A percentile compares a stretch with the other conserved stretches of the same genome.
Evolutionary conservation across 2,329 filamentous ascomycete genomes (phyloP).

Genomic region (Byssochlamys sp.): DNA sequence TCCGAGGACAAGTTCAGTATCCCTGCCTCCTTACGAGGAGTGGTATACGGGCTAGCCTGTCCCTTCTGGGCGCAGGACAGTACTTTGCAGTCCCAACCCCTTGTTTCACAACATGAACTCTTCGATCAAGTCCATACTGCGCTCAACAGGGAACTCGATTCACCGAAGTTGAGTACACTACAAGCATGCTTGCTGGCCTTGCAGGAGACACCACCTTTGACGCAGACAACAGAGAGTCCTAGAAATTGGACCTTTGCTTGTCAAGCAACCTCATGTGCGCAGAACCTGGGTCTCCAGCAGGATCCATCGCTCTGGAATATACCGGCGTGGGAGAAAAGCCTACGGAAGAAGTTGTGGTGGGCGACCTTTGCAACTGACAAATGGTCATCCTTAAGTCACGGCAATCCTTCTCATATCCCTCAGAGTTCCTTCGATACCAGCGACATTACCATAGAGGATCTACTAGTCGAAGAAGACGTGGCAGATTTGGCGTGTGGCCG

Average conservation of each 20-base stretch:
- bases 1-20: slow-evolving; percentile 28
- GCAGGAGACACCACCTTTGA: slow-evolving; percentile 38
- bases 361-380: slow-evolving; percentile 34
- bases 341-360: slow-evolving; percentile 42
- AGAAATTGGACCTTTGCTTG: slow-evolving; percentile 37
- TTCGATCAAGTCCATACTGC: slow-evolving; percentile 36
- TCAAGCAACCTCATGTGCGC: slow-evolving; percentile 37
- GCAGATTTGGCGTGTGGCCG: slow-evolving; percentile 25
- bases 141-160: slow-evolving; percentile 38
- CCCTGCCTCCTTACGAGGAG: slow-evolving; percentile 38
- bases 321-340: slow-evolving; percentile 28
- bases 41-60: slow-evolving; percentile 37
- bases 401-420: slow-evolving; percentile 39
- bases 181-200: slow-evolving; percentile 40
- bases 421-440: slow-evolving; percentile 33
- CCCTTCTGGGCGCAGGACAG: slow-evolving; percentile 35
- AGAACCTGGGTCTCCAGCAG: slow-evolving; percentile 40
- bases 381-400: slow-evolving; percentile 40
- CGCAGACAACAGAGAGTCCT: slow-evolving; percentile 40
- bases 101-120: slow-evolving; percentile 35
- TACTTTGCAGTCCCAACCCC: slow-evolving; percentile 19
- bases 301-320: slow-evolving; percentile 37
- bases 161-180: slow-evolving; percentile 39
- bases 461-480: slow-evolving; percentile 37
- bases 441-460: slow-evolving; percentile 33